Evolutionary conservation across 257 asterid genomes (phyloP), one percentile per base, ranked within the genome.

Genomic region (Nicotiana attenuata): DNA sequence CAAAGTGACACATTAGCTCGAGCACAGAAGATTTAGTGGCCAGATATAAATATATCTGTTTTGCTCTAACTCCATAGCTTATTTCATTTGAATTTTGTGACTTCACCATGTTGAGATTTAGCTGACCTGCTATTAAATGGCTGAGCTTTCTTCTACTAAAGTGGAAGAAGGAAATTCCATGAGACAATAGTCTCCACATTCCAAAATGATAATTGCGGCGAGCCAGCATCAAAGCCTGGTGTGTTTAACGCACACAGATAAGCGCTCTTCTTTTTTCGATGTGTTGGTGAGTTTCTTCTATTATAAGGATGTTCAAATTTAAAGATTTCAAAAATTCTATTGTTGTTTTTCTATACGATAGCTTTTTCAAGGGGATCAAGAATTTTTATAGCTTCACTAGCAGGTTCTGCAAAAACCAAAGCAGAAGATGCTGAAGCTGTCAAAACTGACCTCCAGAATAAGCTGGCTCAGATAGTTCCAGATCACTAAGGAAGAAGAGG

Each of bases 131-230:
- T 63, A 33, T 19, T 20, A 26, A 65, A 47, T 19, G 76, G 66
- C 17, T 82, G n/a, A 57, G 16, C 60, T 16, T 2, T 33, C 45
- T 60, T 73, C 76, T 16, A 50, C 80, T 60, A 76, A 83, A 71
- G 79, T 84, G 82, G 60, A 80, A 73, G 80, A 93, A 93, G 99
- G 91, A 87, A 88, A 84, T 89, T 93, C 80, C 94, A 90, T 2
- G 89, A 89, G 86, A 81, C 87, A 67, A 66, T 86, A 28, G 82
- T 57, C 66, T 86, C 89, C 60, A 60, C 80, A 81, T 68, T 84
- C 85, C 75, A 45, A 47, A 84, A 82, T 41, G 89, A 83, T 33
- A 83, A 88, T 69, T 50, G n/a, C 84, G 69, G 75, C 80, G 82
- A 77, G 59, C 87, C 82, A 67, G 82, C 87, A 82, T 78, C 83